Base-by-base conservation (phyloP, 2,329 filamentous ascomycete species). In the Fusarium sp. region DNA sequence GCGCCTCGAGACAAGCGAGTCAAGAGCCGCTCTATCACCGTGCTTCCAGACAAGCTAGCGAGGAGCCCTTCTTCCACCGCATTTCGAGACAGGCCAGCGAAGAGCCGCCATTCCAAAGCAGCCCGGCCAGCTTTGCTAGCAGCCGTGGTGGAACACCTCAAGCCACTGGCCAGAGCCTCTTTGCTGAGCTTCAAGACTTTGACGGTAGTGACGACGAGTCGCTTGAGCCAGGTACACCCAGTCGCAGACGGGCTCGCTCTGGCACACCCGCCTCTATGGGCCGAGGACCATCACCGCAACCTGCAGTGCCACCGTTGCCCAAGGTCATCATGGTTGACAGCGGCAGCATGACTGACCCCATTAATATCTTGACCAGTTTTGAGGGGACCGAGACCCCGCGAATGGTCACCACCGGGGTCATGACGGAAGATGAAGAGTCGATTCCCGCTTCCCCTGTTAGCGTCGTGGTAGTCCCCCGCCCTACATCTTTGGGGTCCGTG, bases 121-220 rank as follows among this genome's bases (percentile, higher is more conserved):
- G 91, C 70, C 91, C 90, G 20, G 87, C 87, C 58, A 91, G 89
- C 79, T 86, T 88, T 71, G 84, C 82, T 20, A 87, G 85, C 69
- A 88, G 86, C 75, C 88, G 85, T 71, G 82, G 73, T 35, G 85
- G 84, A 54, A 90, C 88, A 4, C 86, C 89, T 11, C 84, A 88
- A 66, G 82, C 83, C 27, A 31, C 50, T 50, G 83, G 90, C 18
- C 94, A 98, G 85, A 98, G 93, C 79, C 86, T 99, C 60, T 97
- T 97, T 81, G 95, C 95, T 45, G 97, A 99, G 82, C 88, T 99
- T 47, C 94, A 93, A 63, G 94, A 95, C 74, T 86, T 98, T 50
- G 92, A 91, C 70, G 91, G 91, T 73, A 92, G 93, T 75, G 94
- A 94, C 71, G 93, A 94, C 69, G 92, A 93, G 71, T 92, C 93